These are phyloP conservation scores for Fraxinus excelsior DNA, from an alignment of 257 asterid genomes.

Conservation along the genomic window DNA sequence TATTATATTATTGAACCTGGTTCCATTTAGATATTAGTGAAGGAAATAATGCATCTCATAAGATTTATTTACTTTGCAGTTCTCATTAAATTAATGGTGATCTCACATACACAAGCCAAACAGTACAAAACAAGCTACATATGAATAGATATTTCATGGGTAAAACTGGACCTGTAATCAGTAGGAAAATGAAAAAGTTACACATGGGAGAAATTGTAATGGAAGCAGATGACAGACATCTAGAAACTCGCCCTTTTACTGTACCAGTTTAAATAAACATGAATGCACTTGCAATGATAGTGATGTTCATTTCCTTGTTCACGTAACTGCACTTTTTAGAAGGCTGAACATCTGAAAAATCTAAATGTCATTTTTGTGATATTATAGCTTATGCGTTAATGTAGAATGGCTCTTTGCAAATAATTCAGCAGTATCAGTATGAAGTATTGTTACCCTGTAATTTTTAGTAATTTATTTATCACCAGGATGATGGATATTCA, in stretches of 20 bases:
- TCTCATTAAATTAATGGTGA: background rate
- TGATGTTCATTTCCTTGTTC: background rate
- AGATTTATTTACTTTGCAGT: background rate
- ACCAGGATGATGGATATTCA: background rate
- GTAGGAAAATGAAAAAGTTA: background rate
- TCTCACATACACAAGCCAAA: background rate
- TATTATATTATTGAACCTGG: background rate
- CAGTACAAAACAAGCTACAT: background rate
- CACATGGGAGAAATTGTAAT: background rate
- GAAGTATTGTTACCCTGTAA: background rate
- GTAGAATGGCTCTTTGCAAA: background rate
- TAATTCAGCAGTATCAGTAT: constrained; percentile 11
- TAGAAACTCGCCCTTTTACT: background rate
- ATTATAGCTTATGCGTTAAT: constrained; percentile 1
- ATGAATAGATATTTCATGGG: background rate
- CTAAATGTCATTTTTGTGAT: background rate
- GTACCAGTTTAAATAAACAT: background rate
- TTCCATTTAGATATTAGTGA: background rate
- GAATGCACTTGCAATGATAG: background rate
- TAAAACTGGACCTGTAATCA: background rate
- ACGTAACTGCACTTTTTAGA: background rate
- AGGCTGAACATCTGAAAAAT: background rate
- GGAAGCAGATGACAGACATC: background rate
- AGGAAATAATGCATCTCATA: background rate
- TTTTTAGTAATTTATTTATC: constrained; percentile 2